phyloP scores from a whole-genome alignment of 1,284 basidiomycete genomes.

The Trichosporon ovoides region DNA sequence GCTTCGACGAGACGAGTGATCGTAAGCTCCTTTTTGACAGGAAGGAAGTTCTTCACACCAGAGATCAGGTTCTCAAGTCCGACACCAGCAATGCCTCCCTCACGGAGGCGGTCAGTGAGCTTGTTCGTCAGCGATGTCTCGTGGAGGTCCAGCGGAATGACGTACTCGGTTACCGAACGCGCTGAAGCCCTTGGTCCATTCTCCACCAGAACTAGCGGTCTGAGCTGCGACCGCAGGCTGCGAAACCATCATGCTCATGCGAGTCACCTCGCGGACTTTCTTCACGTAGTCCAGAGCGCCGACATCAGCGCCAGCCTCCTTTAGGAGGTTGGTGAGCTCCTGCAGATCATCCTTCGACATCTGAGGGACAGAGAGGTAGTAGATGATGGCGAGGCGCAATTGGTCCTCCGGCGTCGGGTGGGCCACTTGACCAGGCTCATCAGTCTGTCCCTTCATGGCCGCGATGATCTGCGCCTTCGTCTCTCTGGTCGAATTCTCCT shows the following conservation, averaged over 20 bases:
- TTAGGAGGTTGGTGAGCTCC: slow-evolving; percentile 82
- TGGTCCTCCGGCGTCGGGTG: slow-evolving; percentile 70
- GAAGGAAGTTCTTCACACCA: slow-evolving; percentile 97
- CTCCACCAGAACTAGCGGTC: slow-evolving; percentile 51
- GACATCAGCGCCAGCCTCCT: slow-evolving; percentile 70
- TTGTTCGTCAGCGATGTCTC: slow-evolving; percentile 13
- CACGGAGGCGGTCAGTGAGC: slow-evolving; percentile 86
- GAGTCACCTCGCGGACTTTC: slow-evolving; percentile 80
- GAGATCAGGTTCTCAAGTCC: slow-evolving; percentile 88
- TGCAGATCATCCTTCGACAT: slow-evolving; percentile 78
- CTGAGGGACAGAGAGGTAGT: slow-evolving; percentile 77
- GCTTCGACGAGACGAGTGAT: slow-evolving; percentile 91
- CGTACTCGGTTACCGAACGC: slow-evolving; percentile 80
- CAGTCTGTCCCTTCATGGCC: slow-evolving; percentile 55
- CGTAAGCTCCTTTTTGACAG: slow-evolving; percentile 87
- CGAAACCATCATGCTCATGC: slow-evolving; percentile 77
- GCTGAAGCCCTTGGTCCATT: slow-evolving; percentile 73
- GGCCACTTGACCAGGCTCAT: slow-evolving; percentile 56
- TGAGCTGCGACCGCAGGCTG: slow-evolving; percentile 62
- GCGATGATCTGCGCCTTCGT: slow-evolving; percentile 76
- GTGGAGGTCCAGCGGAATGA: slow-evolving; percentile 16
- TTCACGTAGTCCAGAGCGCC: slow-evolving; percentile 89
- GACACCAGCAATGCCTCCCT: slow-evolving; percentile 65
- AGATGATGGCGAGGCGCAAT: slow-evolving; percentile 86
- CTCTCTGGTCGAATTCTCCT: slow-evolving; percentile 85